Evolutionary conservation across 106 monocot genomes (phyloP).

Genomic region (Vanilla planifolia): DNA sequence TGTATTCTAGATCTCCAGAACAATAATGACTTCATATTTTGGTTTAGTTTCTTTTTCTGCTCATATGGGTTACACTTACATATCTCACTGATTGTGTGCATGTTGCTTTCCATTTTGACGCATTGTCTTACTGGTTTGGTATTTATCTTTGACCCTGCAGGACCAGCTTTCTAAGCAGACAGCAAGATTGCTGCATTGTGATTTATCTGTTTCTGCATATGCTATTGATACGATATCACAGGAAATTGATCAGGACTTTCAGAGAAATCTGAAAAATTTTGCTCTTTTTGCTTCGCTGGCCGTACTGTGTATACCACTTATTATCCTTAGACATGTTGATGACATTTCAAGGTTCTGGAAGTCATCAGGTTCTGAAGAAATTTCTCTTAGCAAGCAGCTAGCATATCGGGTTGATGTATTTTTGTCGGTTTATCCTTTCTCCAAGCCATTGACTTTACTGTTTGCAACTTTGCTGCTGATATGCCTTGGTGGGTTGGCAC

Average conservation of each 20-base stretch:
- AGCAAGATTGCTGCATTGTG: constrained; percentile 32
- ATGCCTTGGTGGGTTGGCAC: constrained; percentile 64
- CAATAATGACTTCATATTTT: too few species aligned
- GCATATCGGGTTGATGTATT: constrained; percentile 61
- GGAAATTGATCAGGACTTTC: constrained; percentile 10
- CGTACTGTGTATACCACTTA: constrained; percentile 34
- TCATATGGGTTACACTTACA: too few species aligned
- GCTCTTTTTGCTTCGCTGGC: constrained; percentile 44
- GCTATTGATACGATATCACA: neutral
- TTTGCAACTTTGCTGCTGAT: constrained; percentile 61
- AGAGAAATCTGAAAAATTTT: constrained; percentile 32
- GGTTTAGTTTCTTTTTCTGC: too few species aligned
- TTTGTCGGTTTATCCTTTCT: constrained; percentile 54
- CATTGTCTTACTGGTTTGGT: neutral
- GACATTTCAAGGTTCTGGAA: constrained; percentile 34
- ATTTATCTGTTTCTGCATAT: constrained; percentile 15
- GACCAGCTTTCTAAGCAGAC: constrained; percentile 28
- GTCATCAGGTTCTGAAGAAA: constrained; percentile 47
- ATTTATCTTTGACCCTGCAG: constrained; percentile 20
- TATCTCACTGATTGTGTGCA: too few species aligned
- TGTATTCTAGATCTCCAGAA: too few species aligned
- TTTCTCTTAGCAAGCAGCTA: constrained; percentile 57
- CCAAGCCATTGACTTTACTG: constrained; percentile 55
- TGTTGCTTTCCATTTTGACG: too few species aligned
- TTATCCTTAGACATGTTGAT: constrained; percentile 52